Base-by-base conservation (phyloP, 2,329 filamentous ascomycete genomes). In the Aspergillus uvarum region DNA sequence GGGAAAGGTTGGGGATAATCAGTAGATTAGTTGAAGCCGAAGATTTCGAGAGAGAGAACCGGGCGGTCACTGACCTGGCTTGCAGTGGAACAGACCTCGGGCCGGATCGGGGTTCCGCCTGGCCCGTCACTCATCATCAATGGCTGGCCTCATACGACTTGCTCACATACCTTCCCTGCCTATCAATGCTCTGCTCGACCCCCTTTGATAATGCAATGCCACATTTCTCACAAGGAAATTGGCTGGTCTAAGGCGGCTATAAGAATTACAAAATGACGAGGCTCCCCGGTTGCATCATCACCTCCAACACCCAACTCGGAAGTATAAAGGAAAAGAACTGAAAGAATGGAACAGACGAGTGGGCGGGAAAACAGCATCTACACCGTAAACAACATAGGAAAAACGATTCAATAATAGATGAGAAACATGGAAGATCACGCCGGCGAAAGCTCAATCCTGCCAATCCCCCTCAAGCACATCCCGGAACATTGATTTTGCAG, bases 381-480 rank as follows among this genome's bases (percentile, higher is more conserved):
- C 59, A 63, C 24, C 51, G 22, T 16, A 58, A 60, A 59, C 32
- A 54, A 31, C 50, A 61, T 51, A 60, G 58, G 64, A 53, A 60
- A 65, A 63, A 67, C 59, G 53, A 60, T 69, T 66, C 65, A 52
- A 51, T 63, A 58, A 63, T 65, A 63, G 68, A 66, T 65, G 68
- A 65, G 58, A 68, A 65, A 70, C 64, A 70, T 61, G 59, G 58
- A 67, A 68, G 35, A 66, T 67, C 64, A 66, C 61, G 61, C 70
- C 62, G 58, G 64, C 60, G 66, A 66, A 44, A 59, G 66, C 65
- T 69, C 63, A 61, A 62, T 65, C 63, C 64, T 65, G 65, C 68
- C 63, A 53, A 64, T 67, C 66, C 63, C 65, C 64, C 63, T 71
- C 59, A 62, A 68, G 71, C 66, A 70, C 64, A 65, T 64, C 65